Conservation (phyloP, 2,329 filamentous ascomycete species). For the Hymenoscyphus infarciens region DNA sequence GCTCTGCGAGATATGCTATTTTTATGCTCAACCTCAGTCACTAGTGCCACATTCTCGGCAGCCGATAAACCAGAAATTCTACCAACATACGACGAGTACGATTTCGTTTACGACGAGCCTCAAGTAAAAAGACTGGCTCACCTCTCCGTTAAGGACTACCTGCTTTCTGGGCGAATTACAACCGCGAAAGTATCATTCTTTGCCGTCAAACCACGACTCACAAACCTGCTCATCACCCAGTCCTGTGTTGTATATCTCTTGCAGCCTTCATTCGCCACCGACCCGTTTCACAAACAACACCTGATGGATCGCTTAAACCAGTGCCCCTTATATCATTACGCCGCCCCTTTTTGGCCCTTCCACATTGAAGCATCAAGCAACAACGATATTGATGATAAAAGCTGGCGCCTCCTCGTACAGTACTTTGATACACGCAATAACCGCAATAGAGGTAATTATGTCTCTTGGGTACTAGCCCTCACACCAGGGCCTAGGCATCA, state of each 20-base stretch:
- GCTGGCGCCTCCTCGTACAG: not conserved
- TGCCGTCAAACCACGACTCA: not conserved
- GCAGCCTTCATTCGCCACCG: not conserved
- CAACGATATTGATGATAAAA: not conserved
- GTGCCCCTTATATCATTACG: constrained; percentile 7
- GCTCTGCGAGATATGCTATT: not conserved
- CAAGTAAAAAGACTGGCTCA: not conserved
- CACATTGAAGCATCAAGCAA: not conserved
- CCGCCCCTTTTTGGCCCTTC: constrained; percentile 3
- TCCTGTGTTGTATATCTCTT: constrained; percentile 5
- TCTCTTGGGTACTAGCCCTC: not conserved
- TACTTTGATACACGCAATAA: not conserved
- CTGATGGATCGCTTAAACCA: not conserved
- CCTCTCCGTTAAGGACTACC: constrained; percentile 5
- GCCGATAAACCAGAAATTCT: not conserved
- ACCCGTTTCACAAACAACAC: not conserved
- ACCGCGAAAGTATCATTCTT: not conserved
- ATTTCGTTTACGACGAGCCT: not conserved
- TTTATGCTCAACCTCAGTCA: not conserved
- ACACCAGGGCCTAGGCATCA: not conserved
- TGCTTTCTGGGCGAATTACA: not conserved
- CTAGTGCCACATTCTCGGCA: not conserved
- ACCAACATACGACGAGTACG: not conserved
- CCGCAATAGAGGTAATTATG: not conserved
- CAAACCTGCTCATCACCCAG: not conserved